Conservation (phyloP, 2,329 filamentous ascomycete species). For the Phyllosticta citriasiana region DNA sequence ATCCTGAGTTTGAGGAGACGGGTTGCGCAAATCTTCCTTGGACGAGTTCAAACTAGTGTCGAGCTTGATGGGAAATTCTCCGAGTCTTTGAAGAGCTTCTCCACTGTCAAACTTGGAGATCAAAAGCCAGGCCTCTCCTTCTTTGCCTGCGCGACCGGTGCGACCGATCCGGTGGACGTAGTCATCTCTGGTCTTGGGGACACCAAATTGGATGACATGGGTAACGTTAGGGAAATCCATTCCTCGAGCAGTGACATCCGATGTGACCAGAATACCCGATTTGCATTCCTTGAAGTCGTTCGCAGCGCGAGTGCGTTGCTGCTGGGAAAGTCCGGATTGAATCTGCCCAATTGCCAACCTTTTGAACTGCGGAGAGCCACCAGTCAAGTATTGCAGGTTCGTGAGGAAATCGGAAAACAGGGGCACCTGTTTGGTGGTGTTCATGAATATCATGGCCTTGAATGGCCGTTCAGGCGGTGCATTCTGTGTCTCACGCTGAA, state of each 20-base stretch:
- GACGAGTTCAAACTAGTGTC: constrained; percentile 45
- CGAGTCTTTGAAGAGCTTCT: constrained; percentile 42
- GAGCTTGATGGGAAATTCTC: constrained; percentile 45
- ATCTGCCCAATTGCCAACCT: constrained; percentile 37
- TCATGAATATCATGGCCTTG: constrained; percentile 94
- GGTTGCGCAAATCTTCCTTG: constrained; percentile 23
- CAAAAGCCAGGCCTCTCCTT: constrained; percentile 62
- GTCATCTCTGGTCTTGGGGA: constrained; percentile 35
- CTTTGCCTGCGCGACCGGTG: constrained; percentile 57
- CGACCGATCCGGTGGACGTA: constrained; percentile 45
- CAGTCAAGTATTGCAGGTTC: neutral
- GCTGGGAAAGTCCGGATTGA: constrained; percentile 68
- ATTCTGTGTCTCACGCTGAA: constrained; percentile 48
- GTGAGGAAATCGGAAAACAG: constrained; percentile 45
- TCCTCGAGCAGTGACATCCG: constrained; percentile 42
- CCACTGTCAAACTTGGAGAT: constrained; percentile 45
- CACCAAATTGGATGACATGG: constrained; percentile 42
- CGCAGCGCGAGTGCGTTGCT: constrained; percentile 57
- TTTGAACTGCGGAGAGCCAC: neutral
- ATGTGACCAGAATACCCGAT: constrained; percentile 44
- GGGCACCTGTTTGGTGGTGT: constrained; percentile 63
- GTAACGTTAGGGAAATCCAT: constrained; percentile 46
- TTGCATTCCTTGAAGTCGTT: constrained; percentile 58
- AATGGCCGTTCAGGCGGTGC: constrained; percentile 50
- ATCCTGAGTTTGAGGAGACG: constrained; percentile 14